Base-by-base conservation (phyloP, 352 stramenopile genomes). In the Phytopythium mirpurense region DNA sequence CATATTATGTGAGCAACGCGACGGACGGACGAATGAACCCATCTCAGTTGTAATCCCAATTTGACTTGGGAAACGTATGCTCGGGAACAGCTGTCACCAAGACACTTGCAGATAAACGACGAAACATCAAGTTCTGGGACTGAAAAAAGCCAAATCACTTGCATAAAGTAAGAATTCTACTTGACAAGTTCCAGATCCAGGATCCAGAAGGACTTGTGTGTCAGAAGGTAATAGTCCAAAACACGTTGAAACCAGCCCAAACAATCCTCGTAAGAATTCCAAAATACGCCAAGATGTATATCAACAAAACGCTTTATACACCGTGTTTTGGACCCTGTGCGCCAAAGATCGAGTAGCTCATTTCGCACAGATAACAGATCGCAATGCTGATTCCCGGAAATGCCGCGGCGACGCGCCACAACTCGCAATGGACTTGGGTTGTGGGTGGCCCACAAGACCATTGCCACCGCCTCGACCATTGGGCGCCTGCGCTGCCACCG, bases 11-110 rank as follows among this genome's bases (percentile, higher is more conserved):
- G n/a, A n/a, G n/a, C n/a, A n/a, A n/a, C n/a, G n/a, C n/a, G n/a
- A n/a, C n/a, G n/a, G n/a, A n/a, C n/a, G n/a, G n/a, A n/a, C 11
- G 41, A 47, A 15, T 52, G 46, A 52, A 52, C 46, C 46, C 46
- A 52, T 52, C 46, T 52, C 46, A 52, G 16, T 52, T n/a, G 0
- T 29, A 26, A 52, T 52, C 31, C 9, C 27, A 10, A 51, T 0
- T 38, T 35, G 38, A 18, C 40, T 31, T 46, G 40, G 40, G 10
- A 0, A 46, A 31, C 8, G 40, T 46, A 46, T 19, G 21, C 7
- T 19, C 4, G 2, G 4, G 1, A 19, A 29, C 40, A 46, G 40
- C 19, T 31, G 40, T 19, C 1, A 12, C 5, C n/a, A 6, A 15
- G 3, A 31, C 10, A n/a, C 21, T 41, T 46, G 21, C 21, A 46